Base-by-base conservation (phyloP, 441 rosid species). In the Bruguiera hainesii region DNA sequence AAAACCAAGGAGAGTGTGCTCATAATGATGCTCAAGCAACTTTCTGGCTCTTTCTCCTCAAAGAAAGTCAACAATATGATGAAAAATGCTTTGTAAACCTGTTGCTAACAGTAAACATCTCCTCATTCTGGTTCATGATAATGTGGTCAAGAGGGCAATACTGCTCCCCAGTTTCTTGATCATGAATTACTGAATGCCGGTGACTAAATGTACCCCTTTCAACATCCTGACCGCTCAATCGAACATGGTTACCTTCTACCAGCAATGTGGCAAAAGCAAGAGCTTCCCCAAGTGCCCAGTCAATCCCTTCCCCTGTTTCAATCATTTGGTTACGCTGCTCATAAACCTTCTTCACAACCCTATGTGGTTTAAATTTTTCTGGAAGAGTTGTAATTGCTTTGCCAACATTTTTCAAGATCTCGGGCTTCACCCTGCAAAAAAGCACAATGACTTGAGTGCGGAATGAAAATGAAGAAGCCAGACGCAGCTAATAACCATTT, bases 61-160 rank as follows among this genome's bases (percentile, higher is more conserved):
- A 26, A 25, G 9, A 64, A 33, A 42, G 3, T 9, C 30, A 71
- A 6, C 18, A 26, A 28, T 53, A 66, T 23, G 21, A 49, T 16
- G n/a, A 11, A n/a, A 68, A n/a, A 13, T n/a, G 28, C 19, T 5
- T 3, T 23, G 46, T 53, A 15, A 56, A 89, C 99, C 99, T 92
- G 81, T 96, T 92, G 79, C 99, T 96, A 69, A 96, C 99, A 61
- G 99, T 92, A 76, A 96, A 92, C 99, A 96, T 87, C 85, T 96
- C 97, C 66, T 83, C 90, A 64, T 96, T 76, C 76, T 96, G 99
- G 71, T 92, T 88, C 72, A 84, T 85, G 71, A 85, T 72, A 60
- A 92, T 84, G 76, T 92, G 89, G 69, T 92, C 99, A 51, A 96
- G 85, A 63, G 99, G 98, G 72, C 96, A 96, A 73, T 96, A 96